Evolutionary conservation across 495 filamentous ascomycete species (phyloP).

Genomic region (Penicilliopsis zonata): DNA sequence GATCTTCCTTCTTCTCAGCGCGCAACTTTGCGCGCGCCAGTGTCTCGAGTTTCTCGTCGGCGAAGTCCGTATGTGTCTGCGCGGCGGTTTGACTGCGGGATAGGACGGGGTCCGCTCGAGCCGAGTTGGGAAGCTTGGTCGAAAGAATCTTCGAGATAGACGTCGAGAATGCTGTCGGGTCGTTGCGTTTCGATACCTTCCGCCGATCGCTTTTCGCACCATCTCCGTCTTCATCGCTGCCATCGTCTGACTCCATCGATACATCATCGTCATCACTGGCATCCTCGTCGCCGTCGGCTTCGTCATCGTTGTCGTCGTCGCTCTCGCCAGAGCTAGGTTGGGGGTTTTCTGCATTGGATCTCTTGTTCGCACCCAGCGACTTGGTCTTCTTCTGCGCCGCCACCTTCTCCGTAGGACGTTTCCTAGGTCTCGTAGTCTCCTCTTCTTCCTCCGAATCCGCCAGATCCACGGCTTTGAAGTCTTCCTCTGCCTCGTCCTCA

Average conservation of each 20-base stretch:
- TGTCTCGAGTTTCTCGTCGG: constrained; percentile 65
- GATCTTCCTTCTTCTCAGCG: constrained; percentile 65
- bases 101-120: constrained; percentile 78
- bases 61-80: constrained; percentile 48
- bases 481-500: constrained; percentile 40
- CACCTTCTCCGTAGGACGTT: neutral
- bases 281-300: constrained; percentile 21
- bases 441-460: constrained; percentile 57
- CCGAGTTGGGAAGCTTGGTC: constrained; percentile 69
- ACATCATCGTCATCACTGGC: constrained; percentile 9
- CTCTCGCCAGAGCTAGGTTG: constrained; percentile 17
- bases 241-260: constrained; percentile 10
- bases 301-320: constrained; percentile 21
- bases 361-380: constrained; percentile 11
- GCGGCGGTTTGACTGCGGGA: constrained; percentile 62
- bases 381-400: constrained; percentile 2
- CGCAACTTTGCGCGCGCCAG: constrained; percentile 67
- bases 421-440: constrained; percentile 6
- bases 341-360: constrained; percentile 20
- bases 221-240: constrained; percentile 17
- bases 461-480: constrained; percentile 52
- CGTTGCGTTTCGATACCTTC: constrained; percentile 59
- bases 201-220: constrained; percentile 11
- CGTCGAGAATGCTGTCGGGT: constrained; percentile 78
- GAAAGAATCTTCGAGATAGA: constrained; percentile 84